phyloP scores from a whole-genome alignment of 2,329 filamentous ascomycete genomes.

The Xylariaceae sp. region DNA sequence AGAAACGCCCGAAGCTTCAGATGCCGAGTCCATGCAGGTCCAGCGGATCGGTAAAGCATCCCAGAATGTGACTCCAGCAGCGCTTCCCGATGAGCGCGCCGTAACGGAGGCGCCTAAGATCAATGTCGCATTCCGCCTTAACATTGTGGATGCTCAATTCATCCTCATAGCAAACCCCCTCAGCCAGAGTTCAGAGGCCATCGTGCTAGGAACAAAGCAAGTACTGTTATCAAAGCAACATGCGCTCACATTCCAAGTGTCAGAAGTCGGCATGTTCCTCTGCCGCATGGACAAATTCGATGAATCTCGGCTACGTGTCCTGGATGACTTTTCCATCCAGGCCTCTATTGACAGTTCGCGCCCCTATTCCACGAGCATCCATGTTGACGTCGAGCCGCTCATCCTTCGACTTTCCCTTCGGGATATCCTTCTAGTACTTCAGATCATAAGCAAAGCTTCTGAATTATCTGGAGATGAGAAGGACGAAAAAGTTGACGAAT shows the following conservation, averaged over 20 bases:
- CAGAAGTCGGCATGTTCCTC: slow-evolving; percentile 94
- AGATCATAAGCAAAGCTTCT: slow-evolving; percentile 85
- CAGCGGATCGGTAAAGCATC: slow-evolving; percentile 38
- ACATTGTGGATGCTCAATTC: slow-evolving; percentile 92
- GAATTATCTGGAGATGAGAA: slow-evolving; percentile 70
- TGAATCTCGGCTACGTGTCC: slow-evolving; percentile 78
- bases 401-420: slow-evolving; percentile 85
- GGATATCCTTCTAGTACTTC: slow-evolving; percentile 88
- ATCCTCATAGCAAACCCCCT: slow-evolving; percentile 94
- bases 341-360: slow-evolving; percentile 73
- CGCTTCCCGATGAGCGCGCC: slow-evolving; percentile 20
- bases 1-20: slow-evolving; percentile 55
- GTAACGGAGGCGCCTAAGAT: slow-evolving; percentile 46
- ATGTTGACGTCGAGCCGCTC: slow-evolving; percentile 83
- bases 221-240: slow-evolving; percentile 90
- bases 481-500: slow-evolving; percentile 46
- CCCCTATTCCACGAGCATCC: slow-evolving; percentile 66
- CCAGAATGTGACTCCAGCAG: slow-evolving; percentile 25
- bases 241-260: slow-evolving; percentile 86
- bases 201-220: slow-evolving; percentile 91
- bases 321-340: slow-evolving; percentile 93
- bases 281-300: slow-evolving; percentile 99
- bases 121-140: slow-evolving; percentile 81
- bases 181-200: slow-evolving; percentile 85
- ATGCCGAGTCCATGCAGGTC: slow-evolving; percentile 53